Base-by-base conservation (phyloP, 495 filamentous ascomycete species). In the Penicillium cataractarum region DNA sequence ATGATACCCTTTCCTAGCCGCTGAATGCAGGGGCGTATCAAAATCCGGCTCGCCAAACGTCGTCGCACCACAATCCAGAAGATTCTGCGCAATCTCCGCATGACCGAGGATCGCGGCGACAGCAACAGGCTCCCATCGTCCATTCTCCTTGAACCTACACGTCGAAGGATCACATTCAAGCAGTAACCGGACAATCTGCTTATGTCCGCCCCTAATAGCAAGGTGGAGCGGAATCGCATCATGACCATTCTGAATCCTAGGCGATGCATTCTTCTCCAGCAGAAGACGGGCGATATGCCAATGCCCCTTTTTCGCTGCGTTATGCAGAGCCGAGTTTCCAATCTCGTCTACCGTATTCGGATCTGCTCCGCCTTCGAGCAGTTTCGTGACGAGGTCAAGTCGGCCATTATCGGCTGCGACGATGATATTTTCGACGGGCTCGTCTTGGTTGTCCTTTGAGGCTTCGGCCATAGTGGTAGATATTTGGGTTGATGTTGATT, bases 381-480 rank as follows among this genome's bases (percentile, higher is more conserved):
- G 53, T 9, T 24, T 40, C 17, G 60, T 57, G 24, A 62, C 54
- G 24, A 57, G 12, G 48, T 62, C 60, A 7, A 62, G 54, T 15
- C 53, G 60, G 24, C 60, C 60, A 3, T 57, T 29, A n/a, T 50
- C 60, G 19, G 60, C 53, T 21, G 53, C 60, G 29, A 51, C 17
- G 33, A 62, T 52, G 46, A 57, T 57, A 29, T 51, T 33, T 42
- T 54, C 13, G 6, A 26, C 35, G 7, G 24, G 31, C 17, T 73
- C 3, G 80, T n/a, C 26, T 29, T 31, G 17, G 5, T 80, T 56
- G 70, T 46, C 63, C 3, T 1, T 55, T 39, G 31, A 35, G 1
- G 13, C 21, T 13, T 2, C 17, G 3, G 52, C 8, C 29, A 32
- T 37, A 3, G 3, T 19, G 29, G 9, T 1, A 4, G 4, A 37